A percentile compares a stretch with the other conserved stretches of the same genome.
phyloP scores from a whole-genome alignment of 1,139 yeast species.

The Geotrichum histeridarum region DNA sequence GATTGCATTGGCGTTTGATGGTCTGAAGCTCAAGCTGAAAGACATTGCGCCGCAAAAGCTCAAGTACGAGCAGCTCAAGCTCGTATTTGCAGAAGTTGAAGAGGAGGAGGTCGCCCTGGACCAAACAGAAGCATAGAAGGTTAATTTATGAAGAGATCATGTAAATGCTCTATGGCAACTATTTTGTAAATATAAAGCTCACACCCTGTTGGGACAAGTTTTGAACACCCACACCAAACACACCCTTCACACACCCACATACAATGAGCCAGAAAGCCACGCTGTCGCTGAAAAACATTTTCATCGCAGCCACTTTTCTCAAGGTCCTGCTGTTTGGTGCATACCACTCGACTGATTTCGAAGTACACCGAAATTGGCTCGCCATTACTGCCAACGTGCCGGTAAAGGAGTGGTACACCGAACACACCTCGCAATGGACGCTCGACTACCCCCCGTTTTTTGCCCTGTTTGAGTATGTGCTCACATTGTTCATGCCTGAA shows the following conservation, averaged over 20 bases:
- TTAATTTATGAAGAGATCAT: neutral
- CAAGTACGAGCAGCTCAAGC: conserved; percentile 31
- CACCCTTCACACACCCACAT: neutral
- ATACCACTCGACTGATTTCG: conserved; percentile 85
- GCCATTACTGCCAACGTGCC: conserved; percentile 85
- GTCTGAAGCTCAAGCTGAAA: conserved; percentile 47
- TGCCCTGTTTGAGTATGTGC: conserved; percentile 84
- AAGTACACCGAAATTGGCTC: conserved; percentile 95
- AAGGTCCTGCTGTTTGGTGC: conserved; percentile 48
- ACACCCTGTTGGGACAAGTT: no score
- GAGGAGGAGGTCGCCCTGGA: conserved; percentile 13
- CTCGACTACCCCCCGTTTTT: conserved; percentile 96
- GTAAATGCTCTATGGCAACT: no score
- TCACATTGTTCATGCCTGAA: conserved; percentile 67
- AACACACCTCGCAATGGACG: conserved; percentile 88
- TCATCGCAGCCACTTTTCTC: conserved; percentile 56
- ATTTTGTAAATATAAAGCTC: neutral
- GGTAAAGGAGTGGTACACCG: conserved; percentile 72
- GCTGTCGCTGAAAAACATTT: conserved; percentile 56
- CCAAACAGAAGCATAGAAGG: neutral
- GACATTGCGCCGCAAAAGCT: conserved; percentile 39
- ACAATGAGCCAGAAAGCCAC: conserved; percentile 11
- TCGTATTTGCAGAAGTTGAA: conserved; percentile 27
- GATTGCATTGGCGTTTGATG: conserved; percentile 55
- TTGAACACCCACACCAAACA: neutral